Conservation (phyloP, 148 eudicot species). For the Camellia japonica region DNA sequence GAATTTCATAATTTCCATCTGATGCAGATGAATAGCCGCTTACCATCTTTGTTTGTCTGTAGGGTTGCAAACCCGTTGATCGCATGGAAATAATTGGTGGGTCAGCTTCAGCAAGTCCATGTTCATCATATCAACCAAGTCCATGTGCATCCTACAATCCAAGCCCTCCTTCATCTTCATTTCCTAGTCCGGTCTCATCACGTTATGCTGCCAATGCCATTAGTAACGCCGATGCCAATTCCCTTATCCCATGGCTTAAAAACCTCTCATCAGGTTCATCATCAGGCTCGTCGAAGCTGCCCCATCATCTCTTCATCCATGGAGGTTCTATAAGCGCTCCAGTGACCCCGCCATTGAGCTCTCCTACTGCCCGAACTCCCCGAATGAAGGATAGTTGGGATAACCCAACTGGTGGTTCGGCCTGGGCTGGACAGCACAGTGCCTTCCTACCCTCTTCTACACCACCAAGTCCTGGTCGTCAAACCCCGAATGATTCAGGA, state of each 20-base stretch:
- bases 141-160: constrained; percentile 88
- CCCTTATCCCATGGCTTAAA: constrained; percentile 95
- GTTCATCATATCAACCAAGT: constrained; percentile 84
- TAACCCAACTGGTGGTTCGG: constrained; percentile 45
- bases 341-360: constrained; percentile 90
- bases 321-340: constrained; percentile 96
- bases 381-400: constrained; percentile 62
- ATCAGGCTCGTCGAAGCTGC: constrained; percentile 66
- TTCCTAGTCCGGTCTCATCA: constrained; percentile 73
- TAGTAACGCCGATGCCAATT: constrained; percentile 60
- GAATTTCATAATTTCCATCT: too few relatives aligned
- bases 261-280: constrained; percentile 46
- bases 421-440: constrained; percentile 61
- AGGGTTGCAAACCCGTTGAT: constrained; percentile 89
- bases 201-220: constrained; percentile 37
- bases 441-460: constrained; percentile 69
- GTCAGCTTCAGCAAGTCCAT: constrained; percentile 77
- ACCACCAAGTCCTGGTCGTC: constrained; percentile 81
- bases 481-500: constrained; percentile 59
- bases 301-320: constrained; percentile 59
- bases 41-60: constrained; percentile 12
- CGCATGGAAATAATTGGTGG: constrained; percentile 60
- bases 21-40: background rate
- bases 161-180: constrained; percentile 80
- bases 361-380: constrained; percentile 82